These are phyloP conservation scores for Cucurbita pepo DNA, from an alignment of 306 rosid species.

Conservation along the genomic window DNA sequence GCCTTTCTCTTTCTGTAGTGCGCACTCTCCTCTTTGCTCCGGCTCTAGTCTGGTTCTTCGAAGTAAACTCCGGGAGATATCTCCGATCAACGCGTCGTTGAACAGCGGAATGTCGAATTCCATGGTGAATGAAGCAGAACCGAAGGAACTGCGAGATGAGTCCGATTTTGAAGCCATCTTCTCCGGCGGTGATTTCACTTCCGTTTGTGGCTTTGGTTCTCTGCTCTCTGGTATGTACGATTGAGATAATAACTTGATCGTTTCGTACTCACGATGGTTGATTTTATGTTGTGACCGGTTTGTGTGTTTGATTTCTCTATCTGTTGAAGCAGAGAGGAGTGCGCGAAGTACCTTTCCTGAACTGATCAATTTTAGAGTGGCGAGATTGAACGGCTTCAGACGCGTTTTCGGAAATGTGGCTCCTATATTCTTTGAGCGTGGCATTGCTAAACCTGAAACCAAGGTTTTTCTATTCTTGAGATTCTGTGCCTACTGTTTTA, in stretches of 20 bases:
- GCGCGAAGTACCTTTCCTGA: constrained; percentile 87
- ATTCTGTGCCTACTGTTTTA: background rate
- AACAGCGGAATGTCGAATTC: background rate
- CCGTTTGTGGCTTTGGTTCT: constrained; percentile 89
- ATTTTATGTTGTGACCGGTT: background rate
- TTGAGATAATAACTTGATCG: background rate
- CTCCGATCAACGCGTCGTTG: constrained; percentile 17
- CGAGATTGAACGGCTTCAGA: constrained; percentile 49
- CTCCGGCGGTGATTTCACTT: constrained; percentile 38
- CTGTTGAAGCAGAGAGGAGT: constrained; percentile 42
- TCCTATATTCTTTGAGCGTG: constrained; percentile 88
- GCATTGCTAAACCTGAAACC: constrained; percentile 80
- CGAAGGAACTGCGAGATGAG: constrained; percentile 36
- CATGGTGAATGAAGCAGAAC: background rate
- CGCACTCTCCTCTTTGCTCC: background rate
- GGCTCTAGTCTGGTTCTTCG: background rate
- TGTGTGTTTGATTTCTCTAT: background rate
- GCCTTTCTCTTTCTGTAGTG: background rate
- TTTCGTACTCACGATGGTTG: constrained; percentile 5
- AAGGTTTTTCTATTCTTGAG: constrained; percentile 30
- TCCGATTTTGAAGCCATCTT: constrained; percentile 28
- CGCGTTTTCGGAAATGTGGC: constrained; percentile 73
- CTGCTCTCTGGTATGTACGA: constrained; percentile 59
- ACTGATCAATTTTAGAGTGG: constrained; percentile 55
- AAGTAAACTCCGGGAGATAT: background rate